Conservation (phyloP, 2,329 filamentous ascomycete species). For the Scedosporium minutisporum region DNA sequence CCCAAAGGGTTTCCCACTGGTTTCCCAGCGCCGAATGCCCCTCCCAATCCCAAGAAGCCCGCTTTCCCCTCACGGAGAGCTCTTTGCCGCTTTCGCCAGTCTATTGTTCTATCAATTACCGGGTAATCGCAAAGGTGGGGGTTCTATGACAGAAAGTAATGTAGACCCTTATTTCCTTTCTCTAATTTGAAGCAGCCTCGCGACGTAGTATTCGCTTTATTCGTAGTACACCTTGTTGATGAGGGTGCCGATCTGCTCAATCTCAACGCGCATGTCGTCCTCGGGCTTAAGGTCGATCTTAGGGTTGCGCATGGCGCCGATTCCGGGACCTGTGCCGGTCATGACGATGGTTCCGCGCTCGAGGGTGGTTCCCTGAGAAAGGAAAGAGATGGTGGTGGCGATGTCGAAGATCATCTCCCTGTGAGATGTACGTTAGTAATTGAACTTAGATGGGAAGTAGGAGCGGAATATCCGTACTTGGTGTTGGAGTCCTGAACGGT, state of each 20-base stretch:
- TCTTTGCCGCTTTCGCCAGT: background rate
- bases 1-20: background rate
- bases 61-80: background rate
- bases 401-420: slow-evolving; percentile 49
- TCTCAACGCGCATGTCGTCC: slow-evolving; percentile 27
- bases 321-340: slow-evolving; percentile 45
- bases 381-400: slow-evolving; percentile 46
- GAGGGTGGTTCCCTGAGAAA: slow-evolving; percentile 53
- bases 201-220: slow-evolving; percentile 7
- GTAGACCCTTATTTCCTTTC: background rate
- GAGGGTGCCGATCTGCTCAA: slow-evolving; percentile 25
- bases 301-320: slow-evolving; percentile 29
- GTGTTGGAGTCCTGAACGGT: slow-evolving; percentile 48
- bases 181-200: background rate
- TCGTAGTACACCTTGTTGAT: slow-evolving; percentile 27
- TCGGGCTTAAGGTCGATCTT: slow-evolving; percentile 25
- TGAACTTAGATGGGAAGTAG: background rate
- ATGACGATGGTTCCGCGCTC: slow-evolving; percentile 57
- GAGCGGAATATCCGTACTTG: slow-evolving; percentile 18
- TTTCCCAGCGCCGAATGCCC: background rate
- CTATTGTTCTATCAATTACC: slow-evolving; percentile 1
- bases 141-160: background rate
- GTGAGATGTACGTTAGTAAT: background rate
- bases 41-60: background rate
- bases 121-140: background rate